These are phyloP conservation scores for Rhizopogon vulgaris DNA, from an alignment of 768 basidiomycete species.

Conservation along the genomic window DNA sequence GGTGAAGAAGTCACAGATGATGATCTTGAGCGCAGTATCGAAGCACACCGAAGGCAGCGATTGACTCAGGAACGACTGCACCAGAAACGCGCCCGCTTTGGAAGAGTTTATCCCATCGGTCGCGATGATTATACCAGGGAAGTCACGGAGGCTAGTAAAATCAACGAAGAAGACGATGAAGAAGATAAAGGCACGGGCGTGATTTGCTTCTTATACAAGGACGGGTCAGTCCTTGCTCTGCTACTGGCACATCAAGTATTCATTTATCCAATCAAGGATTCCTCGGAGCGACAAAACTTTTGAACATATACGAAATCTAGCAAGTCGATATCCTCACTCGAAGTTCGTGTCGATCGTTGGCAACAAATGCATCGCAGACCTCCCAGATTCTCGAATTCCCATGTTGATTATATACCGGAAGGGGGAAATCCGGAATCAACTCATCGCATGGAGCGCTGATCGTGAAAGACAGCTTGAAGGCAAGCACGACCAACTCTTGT, in stretches of 20 bases:
- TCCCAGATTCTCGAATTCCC: constrained; percentile 85
- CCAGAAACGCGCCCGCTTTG: constrained; percentile 65
- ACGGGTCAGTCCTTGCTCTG: constrained; percentile 55
- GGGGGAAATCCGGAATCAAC: constrained; percentile 85
- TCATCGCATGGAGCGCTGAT: constrained; percentile 81
- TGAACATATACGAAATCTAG: constrained; percentile 63
- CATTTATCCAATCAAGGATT: constrained; percentile 43
- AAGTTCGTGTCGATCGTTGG: constrained; percentile 97
- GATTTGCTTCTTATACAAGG: constrained; percentile 92
- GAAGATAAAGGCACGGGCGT: constrained; percentile 82
- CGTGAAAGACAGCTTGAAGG: constrained; percentile 73
- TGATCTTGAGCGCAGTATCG: constrained; percentile 69
- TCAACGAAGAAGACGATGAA: constrained; percentile 58
- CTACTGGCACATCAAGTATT: not conserved
- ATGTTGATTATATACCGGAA: constrained; percentile 91
- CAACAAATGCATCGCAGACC: constrained; percentile 92
- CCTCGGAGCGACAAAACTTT: constrained; percentile 75
- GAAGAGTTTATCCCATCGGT: constrained; percentile 80
- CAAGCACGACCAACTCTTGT: constrained; percentile 25
- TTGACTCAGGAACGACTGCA: constrained; percentile 55
- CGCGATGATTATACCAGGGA: constrained; percentile 93
- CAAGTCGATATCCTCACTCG: constrained; percentile 79
- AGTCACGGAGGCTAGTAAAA: constrained; percentile 86
- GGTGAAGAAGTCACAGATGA: constrained; percentile 71
- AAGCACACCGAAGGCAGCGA: constrained; percentile 56